Evolutionary conservation across 2,329 filamentous ascomycete genomes (phyloP), one percentile per base, ranked within the genome.

Genomic region (Alternaria dauci): DNA sequence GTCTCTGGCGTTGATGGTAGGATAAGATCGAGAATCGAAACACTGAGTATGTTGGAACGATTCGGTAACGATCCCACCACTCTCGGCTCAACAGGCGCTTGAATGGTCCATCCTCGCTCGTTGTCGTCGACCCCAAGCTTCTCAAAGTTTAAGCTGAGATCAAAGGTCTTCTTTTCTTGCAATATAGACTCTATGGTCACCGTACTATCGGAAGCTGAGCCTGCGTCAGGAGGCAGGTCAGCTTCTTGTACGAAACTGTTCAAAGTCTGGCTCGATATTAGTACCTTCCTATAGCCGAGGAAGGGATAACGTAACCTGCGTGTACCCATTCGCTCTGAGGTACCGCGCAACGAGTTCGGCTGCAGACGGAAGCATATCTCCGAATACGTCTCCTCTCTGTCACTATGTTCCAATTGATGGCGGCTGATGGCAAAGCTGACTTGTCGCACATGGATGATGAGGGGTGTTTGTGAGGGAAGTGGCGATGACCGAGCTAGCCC

Each of bases 131-230:
- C 61, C 6, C 81, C 83, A 47, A 85, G 72, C 69, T 85, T 86
- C 69, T 89, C 87, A 62, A 87, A 88, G 3, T 78, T 80, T 26
- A 84, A 71, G 56, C 79, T 85, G 12, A 86, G 71, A 68, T 89
- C 87, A 65, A 85, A 89, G 0, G 78, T 78, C 67, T 81, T 83
- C 76, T 89, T 89, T 75, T 89, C 87, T 50, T 87, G 81, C 8
- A 89, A 78, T n/a, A 89, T 78, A 44, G 82, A 79, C 68, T 89
- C 87, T 53, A 89, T 82, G 3, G 86, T 87, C 72, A 87, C 78
- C 54, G 82, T 79, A 30, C 79, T 78, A 50, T 78, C 79, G 11
- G 76, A 72, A 4, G 75, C 71, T 8, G 65, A 44, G 0, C 84
- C 87, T 47, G 79, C 82, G 75, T 87, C 82, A 18, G 77, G 63